Conservation (phyloP, 768 basidiomycete species). For the Serendipita vermifera region DNA sequence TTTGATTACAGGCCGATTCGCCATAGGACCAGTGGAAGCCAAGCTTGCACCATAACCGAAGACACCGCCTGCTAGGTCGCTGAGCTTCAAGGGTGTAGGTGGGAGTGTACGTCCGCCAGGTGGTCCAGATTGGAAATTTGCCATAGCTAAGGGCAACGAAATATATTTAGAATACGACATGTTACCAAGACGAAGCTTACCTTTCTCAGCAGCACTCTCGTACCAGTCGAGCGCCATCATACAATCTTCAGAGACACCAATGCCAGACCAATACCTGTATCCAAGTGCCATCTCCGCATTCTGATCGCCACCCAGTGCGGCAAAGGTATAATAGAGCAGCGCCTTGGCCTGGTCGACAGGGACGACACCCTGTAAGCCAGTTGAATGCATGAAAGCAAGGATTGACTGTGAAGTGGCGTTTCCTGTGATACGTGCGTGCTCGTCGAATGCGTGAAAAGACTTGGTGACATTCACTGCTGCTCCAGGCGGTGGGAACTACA, state of each 20-base stretch:
- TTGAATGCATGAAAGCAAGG: conserved; percentile 78
- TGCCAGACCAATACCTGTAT: conserved; percentile 92
- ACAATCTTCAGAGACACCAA: conserved; percentile 81
- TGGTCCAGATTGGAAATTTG: conserved; percentile 67
- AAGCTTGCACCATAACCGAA: conserved; percentile 92
- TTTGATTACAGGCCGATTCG: conserved; percentile 61
- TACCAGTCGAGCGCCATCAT: conserved; percentile 78
- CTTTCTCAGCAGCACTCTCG: conserved; percentile 73
- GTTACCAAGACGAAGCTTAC: conserved; percentile 26
- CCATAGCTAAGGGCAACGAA: conserved; percentile 48
- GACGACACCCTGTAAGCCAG: conserved; percentile 49
- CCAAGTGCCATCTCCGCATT: conserved; percentile 88
- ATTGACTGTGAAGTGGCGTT: conserved; percentile 79
- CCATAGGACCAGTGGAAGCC: conserved; percentile 71
- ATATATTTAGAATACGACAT: neutral
- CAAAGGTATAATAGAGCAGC: conserved; percentile 86
- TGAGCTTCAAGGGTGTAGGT: conserved; percentile 64
- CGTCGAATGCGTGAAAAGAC: conserved; percentile 49
- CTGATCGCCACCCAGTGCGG: conserved; percentile 75
- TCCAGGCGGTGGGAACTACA: conserved; percentile 21
- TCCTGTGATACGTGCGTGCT: conserved; percentile 57
- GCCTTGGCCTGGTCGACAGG: conserved; percentile 66
- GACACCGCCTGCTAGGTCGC: conserved; percentile 84
- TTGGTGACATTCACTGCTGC: conserved; percentile 47
- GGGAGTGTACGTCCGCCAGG: conserved; percentile 84